These are phyloP conservation scores for Cenococcum geophilum DNA, from an alignment of 495 filamentous ascomycete genomes.

Conservation along the genomic window DNA sequence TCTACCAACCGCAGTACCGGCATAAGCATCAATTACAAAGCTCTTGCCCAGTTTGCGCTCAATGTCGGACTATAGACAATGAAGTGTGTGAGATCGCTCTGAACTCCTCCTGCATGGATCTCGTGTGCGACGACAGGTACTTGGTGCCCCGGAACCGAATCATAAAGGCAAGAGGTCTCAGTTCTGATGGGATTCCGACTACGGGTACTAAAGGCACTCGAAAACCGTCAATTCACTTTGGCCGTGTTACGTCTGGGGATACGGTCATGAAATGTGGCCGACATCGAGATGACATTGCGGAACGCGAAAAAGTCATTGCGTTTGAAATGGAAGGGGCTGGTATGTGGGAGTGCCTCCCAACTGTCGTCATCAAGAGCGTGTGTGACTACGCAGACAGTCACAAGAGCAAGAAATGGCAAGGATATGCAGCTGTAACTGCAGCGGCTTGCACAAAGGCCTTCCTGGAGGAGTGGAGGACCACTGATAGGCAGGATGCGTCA, in stretches of 20 bases:
- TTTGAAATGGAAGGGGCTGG: slow-evolving; percentile 29
- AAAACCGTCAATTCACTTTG: slow-evolving; percentile 25
- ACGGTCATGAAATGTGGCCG: slow-evolving; percentile 33
- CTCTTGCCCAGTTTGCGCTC: neutral
- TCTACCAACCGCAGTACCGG: slow-evolving; percentile 5
- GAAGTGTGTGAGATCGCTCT: neutral
- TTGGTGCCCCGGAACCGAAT: neutral
- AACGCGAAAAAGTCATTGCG: slow-evolving; percentile 7
- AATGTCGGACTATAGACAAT: neutral
- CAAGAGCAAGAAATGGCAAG: slow-evolving; percentile 10
- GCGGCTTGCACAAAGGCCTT: slow-evolving; percentile 8
- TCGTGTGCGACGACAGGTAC: neutral
- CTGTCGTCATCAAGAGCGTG: slow-evolving; percentile 15
- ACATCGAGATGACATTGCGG: slow-evolving; percentile 29
- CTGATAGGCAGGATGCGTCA: neutral
- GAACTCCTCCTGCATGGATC: neutral
- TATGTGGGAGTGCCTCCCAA: slow-evolving; percentile 15
- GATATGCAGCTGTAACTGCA: slow-evolving; percentile 2
- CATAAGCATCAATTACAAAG: slow-evolving; percentile 5
- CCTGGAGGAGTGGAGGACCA: neutral
- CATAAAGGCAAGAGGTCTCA: neutral
- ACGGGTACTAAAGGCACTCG: neutral
- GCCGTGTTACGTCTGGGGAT: slow-evolving; percentile 32
- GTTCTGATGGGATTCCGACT: neutral
- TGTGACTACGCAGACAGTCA: slow-evolving; percentile 21